phyloP scores from a whole-genome alignment of 73 alveolate genomes.

The Durusdinium trenchii region DNA sequence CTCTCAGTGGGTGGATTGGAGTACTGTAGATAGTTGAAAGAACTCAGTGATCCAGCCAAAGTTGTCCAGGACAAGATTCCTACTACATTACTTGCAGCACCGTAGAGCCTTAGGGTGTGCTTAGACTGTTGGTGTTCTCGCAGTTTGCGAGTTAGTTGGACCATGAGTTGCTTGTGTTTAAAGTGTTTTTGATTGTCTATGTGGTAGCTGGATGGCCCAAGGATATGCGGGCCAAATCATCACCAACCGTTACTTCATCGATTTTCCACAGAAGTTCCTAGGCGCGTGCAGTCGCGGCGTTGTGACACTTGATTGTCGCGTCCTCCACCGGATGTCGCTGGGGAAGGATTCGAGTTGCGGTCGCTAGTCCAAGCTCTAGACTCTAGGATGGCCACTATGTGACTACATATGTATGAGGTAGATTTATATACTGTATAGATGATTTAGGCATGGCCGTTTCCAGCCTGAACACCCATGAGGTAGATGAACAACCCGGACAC shows the following conservation, averaged over 20 bases:
- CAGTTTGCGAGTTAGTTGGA: background rate
- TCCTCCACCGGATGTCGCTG: too few species aligned
- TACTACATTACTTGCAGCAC: background rate
- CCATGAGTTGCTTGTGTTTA: background rate
- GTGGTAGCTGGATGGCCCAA: too few species aligned
- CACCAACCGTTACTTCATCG: conserved; percentile 71
- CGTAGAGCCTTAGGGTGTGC: background rate
- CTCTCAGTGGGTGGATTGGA: background rate
- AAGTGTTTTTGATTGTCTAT: too few species aligned
- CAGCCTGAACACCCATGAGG: too few species aligned
- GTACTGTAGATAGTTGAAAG: background rate
- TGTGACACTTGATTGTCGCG: too few species aligned
- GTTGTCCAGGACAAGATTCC: background rate
- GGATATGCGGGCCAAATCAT: conserved; percentile 71
- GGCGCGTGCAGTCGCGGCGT: background rate
- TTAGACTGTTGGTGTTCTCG: background rate
- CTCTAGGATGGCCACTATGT: too few species aligned
- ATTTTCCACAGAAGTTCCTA: conserved; percentile 37
- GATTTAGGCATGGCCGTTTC: too few species aligned
- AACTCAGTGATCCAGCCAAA: background rate
- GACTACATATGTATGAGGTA: too few species aligned
- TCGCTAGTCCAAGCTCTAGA: too few species aligned
- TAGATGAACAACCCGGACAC: too few species aligned
- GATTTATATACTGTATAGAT: too few species aligned
- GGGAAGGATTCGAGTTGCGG: too few species aligned